Percentiles rank a stretch among this genome's conserved stretches.
phyloP scores from a whole-genome alignment of 345 rosid genomes.

The Moricandia arvensis region DNA sequence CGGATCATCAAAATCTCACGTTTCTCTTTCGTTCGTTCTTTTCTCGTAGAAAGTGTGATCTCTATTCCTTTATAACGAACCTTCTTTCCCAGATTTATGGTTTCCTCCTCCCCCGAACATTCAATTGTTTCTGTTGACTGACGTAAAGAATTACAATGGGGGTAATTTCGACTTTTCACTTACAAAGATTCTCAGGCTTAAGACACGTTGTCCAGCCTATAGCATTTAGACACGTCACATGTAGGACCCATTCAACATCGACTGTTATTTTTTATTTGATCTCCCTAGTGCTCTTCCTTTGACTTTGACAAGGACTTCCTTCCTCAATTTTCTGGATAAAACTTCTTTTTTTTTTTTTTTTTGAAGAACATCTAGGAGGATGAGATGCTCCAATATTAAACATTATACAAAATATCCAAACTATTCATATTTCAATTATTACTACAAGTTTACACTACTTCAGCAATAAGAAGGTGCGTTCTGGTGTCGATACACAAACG shows the following conservation, averaged over 20 bases:
- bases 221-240: not conserved
- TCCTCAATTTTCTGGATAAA: not conserved
- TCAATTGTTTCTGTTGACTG: constrained; percentile 13
- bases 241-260: constrained; percentile 9
- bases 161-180: not conserved
- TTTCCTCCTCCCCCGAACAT: constrained; percentile 25
- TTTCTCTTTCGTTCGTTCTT: not conserved
- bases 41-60: not conserved
- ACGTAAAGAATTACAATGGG: constrained; percentile 21
- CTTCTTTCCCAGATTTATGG: constrained; percentile 24
- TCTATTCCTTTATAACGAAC: not conserved
- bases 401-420: not conserved
- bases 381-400: constrained; percentile 6
- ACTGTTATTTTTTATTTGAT: not conserved
- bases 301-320: constrained; percentile 16
- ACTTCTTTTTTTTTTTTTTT: too few relatives aligned
- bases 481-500: constrained; percentile 67
- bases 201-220: constrained; percentile 29
- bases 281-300: constrained; percentile 23
- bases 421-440: not conserved
- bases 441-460: constrained; percentile 2
- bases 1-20: constrained; percentile 20
- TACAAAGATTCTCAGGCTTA: not conserved
- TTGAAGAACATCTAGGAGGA: not conserved
- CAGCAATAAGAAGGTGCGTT: constrained; percentile 62